phyloP scores from a whole-genome alignment of 2,329 filamentous ascomycete species.

The Ceratocystis huliohia region DNA sequence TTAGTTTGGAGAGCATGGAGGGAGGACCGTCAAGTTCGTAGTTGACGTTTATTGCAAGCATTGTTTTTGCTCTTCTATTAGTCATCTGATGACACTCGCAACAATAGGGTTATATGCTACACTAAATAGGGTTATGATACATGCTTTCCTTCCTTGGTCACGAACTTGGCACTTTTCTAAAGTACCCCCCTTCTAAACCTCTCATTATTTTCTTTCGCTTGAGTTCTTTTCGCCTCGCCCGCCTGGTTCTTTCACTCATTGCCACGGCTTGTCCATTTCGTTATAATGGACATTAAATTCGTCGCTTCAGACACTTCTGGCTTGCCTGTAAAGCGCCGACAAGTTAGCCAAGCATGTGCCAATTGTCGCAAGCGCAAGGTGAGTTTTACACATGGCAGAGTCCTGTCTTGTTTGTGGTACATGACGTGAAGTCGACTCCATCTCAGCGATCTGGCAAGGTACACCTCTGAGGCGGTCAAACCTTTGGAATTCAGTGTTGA shows the following conservation, averaged over 20 bases:
- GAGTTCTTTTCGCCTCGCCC: background rate
- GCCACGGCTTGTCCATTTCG: background rate
- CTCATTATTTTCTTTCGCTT: background rate
- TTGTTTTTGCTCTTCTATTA: background rate
- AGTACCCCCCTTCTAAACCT: background rate
- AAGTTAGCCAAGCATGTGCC: conserved; percentile 45
- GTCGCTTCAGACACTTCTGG: conserved; percentile 27
- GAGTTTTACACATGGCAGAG: conserved; percentile 13
- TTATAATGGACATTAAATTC: conserved; percentile 16
- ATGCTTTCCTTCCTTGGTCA: background rate
- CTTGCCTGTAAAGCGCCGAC: conserved; percentile 46
- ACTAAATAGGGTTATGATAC: background rate
- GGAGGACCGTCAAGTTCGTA: background rate
- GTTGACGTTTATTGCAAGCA: background rate
- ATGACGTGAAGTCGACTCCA: background rate
- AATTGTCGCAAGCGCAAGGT: conserved; percentile 45
- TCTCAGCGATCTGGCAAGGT: background rate
- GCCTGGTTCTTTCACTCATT: background rate
- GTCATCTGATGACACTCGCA: background rate
- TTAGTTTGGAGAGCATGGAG: background rate
- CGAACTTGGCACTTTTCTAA: background rate
- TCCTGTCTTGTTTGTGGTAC: background rate
- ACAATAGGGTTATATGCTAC: background rate
- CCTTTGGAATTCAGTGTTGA: background rate
- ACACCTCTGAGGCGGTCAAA: background rate